These are phyloP conservation scores for Hymenoscyphus linearis DNA, from an alignment of 2,329 filamentous ascomycete genomes.

Conservation along the genomic window DNA sequence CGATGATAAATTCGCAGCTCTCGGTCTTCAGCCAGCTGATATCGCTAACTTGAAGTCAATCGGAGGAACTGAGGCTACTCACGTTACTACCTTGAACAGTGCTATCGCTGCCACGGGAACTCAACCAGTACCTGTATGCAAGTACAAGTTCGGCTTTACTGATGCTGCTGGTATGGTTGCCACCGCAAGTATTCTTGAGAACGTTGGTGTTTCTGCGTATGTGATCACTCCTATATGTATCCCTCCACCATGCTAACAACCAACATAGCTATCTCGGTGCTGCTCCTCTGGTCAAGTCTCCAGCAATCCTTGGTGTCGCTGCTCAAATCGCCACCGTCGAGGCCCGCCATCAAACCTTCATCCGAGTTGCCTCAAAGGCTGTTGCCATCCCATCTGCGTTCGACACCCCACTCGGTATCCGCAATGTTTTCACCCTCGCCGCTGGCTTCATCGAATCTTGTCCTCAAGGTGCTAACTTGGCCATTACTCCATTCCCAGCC, in stretches of 20 bases:
- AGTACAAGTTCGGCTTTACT: conserved; percentile 67
- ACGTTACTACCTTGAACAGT: conserved; percentile 54
- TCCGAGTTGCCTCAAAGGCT: conserved; percentile 54
- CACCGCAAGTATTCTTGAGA: conserved; percentile 66
- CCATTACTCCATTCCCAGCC: conserved; percentile 57
- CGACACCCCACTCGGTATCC: conserved; percentile 62
- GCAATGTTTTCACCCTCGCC: conserved; percentile 68
- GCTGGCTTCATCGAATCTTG: conserved; percentile 68
- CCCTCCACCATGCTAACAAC: conserved; percentile 7
- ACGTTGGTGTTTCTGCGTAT: conserved; percentile 67
- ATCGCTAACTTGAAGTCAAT: conserved; percentile 57
- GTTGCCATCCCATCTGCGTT: conserved; percentile 63
- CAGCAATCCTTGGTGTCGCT: conserved; percentile 58
- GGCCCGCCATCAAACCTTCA: conserved; percentile 67
- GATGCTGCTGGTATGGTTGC: conserved; percentile 62
- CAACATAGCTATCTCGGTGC: conserved; percentile 53
- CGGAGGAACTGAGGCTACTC: conserved; percentile 56
- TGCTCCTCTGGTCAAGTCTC: conserved; percentile 56
- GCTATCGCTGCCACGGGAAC: conserved; percentile 58
- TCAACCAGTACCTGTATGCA: conserved; percentile 62
- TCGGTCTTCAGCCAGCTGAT: conserved; percentile 51
- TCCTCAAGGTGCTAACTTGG: conserved; percentile 59
- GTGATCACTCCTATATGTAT: conserved; percentile 9
- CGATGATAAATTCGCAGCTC: conserved; percentile 56
- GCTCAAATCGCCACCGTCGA: conserved; percentile 69